These are phyloP conservation scores for Elongisporangium senticosum DNA, from an alignment of 352 stramenopile species.

Conservation along the genomic window DNA sequence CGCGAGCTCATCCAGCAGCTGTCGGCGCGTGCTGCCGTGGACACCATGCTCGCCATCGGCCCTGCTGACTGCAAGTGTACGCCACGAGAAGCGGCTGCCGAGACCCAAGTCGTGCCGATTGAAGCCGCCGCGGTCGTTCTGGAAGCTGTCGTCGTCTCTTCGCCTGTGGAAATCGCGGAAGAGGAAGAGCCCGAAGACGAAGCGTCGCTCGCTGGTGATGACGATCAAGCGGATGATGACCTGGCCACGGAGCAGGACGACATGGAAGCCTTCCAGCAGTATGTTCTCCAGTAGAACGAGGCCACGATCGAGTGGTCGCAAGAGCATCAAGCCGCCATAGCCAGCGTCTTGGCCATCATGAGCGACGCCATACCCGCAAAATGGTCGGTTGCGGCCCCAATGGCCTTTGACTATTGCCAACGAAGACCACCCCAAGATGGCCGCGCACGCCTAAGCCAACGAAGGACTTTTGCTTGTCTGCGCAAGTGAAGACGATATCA, in stretches of 20 bases:
- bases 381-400: neutral
- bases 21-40: too few species aligned
- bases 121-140: too few species aligned
- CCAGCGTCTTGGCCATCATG: neutral
- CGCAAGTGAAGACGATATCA: neutral
- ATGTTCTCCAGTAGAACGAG: neutral
- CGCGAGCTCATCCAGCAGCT: too few species aligned
- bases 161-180: too few species aligned
- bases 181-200: too few species aligned
- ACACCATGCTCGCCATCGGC: too few species aligned
- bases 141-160: too few species aligned
- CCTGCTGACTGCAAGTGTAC: too few species aligned
- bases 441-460: neutral
- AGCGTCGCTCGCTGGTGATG: too few species aligned
- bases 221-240: neutral
- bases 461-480: neutral
- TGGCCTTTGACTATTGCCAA: neutral
- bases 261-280: neutral
- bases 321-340: neutral
- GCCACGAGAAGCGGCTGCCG: too few species aligned
- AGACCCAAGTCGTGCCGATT: too few species aligned
- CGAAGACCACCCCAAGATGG: neutral
- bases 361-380: neutral
- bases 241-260: too few species aligned
- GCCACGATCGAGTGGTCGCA: neutral